Conservation (phyloP, 148 eudicot genomes). For the Beta vulgaris region DNA sequence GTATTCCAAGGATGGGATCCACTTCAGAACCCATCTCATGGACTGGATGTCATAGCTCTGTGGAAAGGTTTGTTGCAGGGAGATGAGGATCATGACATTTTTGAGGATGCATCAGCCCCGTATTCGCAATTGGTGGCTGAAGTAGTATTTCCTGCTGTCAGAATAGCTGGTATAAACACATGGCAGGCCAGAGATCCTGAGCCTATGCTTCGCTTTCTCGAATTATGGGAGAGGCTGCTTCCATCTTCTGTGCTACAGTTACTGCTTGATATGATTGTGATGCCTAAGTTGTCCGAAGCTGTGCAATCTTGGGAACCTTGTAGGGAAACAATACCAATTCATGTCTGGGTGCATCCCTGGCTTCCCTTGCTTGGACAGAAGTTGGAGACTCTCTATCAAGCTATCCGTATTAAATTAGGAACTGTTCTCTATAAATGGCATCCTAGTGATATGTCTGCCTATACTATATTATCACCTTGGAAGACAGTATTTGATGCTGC, state of each 20-base stretch:
- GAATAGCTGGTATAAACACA: conserved; percentile 76
- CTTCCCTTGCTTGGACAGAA: conserved; percentile 72
- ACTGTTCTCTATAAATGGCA: conserved; percentile 83
- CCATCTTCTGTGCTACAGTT: conserved; percentile 59
- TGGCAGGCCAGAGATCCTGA: conserved; percentile 96
- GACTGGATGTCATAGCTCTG: conserved; percentile 43
- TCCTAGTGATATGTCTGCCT: conserved; percentile 80
- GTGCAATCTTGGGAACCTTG: conserved; percentile 87
- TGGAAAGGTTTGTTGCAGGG: conserved; percentile 80
- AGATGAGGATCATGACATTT: conserved; percentile 42
- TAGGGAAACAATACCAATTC: conserved; percentile 78
- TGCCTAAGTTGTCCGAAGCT: conserved; percentile 79
- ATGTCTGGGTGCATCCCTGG: conserved; percentile 94
- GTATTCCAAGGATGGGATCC: conserved; percentile 95
- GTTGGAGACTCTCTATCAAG: conserved; percentile 54
- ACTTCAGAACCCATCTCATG: conserved; percentile 67
- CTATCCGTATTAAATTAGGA: conserved; percentile 61
- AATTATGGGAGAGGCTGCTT: conserved; percentile 74
- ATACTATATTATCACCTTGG: conserved; percentile 69
- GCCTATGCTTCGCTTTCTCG: conserved; percentile 76
- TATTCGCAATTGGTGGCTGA: conserved; percentile 72
- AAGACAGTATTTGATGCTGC: conserved; percentile 74
- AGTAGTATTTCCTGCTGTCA: conserved; percentile 85
- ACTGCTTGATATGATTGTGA: conserved; percentile 59
- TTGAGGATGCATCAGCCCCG: conserved; percentile 52